Percentiles rank a stretch among this genome's conserved stretches.
These are phyloP conservation scores for Microsporum canis DNA, from an alignment of 2,329 filamentous ascomycete species.

Conservation along the genomic window DNA sequence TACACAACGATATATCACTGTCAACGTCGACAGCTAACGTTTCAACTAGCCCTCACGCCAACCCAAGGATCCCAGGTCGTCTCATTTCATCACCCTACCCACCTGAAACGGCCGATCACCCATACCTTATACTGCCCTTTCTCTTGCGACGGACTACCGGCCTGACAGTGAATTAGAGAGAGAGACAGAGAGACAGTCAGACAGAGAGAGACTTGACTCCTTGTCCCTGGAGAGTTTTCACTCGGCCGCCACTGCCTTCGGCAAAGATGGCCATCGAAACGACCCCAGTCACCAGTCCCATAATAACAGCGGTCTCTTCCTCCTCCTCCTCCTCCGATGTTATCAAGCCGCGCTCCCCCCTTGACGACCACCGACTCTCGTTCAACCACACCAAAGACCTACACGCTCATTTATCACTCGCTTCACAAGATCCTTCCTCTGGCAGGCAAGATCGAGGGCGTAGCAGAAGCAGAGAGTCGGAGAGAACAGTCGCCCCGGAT, in stretches of 20 bases:
- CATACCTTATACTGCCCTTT: background rate
- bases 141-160: background rate
- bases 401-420: background rate
- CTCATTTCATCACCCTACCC: constrained; percentile 2
- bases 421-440: background rate
- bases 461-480: constrained; percentile 2
- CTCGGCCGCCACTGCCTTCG: background rate
- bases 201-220: background rate
- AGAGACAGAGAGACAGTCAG: background rate
- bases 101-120: background rate
- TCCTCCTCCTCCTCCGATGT: background rate
- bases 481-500: background rate
- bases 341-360: background rate
- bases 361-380: constrained; percentile 3
- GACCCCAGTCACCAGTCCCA: background rate
- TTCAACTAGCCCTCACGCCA: background rate
- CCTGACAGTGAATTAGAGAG: too few species aligned
- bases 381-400: background rate
- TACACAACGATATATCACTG: background rate
- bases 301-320: background rate
- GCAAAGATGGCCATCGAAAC: background rate
- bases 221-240: background rate
- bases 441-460: background rate
- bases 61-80: background rate
- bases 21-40: background rate